Conservation (phyloP, 2,329 filamentous ascomycete species). For the Neopestalotiopsis clavispora region DNA sequence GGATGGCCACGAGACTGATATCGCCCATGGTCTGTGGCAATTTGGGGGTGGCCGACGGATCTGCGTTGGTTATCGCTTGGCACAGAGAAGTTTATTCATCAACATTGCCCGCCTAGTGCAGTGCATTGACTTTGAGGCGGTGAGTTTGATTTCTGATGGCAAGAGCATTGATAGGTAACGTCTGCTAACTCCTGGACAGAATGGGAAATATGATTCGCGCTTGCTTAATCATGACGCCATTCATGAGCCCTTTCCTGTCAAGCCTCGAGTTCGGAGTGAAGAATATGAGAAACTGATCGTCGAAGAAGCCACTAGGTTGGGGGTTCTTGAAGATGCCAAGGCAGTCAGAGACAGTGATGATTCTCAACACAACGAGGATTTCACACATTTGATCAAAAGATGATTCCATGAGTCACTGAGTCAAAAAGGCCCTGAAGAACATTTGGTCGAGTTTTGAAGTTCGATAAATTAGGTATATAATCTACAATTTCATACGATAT, state of each 20-base stretch:
- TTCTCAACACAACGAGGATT: neutral
- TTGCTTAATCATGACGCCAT: neutral
- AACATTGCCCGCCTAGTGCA: constrained; percentile 8
- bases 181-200: neutral
- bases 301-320: neutral
- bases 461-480: too few relatives aligned
- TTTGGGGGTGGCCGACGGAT: constrained; percentile 5
- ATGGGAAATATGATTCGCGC: neutral
- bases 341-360: neutral
- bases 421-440: too few relatives aligned
- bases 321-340: constrained; percentile 2
- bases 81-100: constrained; percentile 7
- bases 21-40: constrained; percentile 6
- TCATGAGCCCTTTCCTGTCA: constrained; percentile 4
- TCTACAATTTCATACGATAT: too few relatives aligned
- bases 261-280: neutral
- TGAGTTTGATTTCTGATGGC: neutral
- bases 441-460: too few relatives aligned
- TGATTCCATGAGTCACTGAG: neutral
- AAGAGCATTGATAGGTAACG: too few relatives aligned
- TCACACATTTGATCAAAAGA: neutral
- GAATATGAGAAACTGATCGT: neutral
- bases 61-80: constrained; percentile 7
- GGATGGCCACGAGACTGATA: constrained; percentile 10
- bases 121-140: constrained; percentile 1